Evolutionary conservation across 1,284 basidiomycete species (phyloP).

Genomic region (Xerocomus minutiporus): DNA sequence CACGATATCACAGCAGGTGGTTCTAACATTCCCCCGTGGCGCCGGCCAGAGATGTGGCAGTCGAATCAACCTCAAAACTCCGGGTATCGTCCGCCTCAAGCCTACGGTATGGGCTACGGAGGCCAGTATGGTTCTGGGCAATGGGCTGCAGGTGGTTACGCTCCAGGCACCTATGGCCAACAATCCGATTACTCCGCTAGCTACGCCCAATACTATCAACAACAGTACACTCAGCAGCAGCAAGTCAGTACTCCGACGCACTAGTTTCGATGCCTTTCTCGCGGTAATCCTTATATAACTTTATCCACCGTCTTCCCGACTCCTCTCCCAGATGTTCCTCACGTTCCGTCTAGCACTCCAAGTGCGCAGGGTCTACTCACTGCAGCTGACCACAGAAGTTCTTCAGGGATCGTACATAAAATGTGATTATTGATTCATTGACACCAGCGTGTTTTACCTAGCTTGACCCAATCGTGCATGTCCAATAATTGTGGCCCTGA

Average conservation of each 20-base stretch:
- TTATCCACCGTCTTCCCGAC: slow-evolving; percentile 9
- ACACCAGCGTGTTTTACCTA: slow-evolving; percentile 27
- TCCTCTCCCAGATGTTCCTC: slow-evolving; percentile 17
- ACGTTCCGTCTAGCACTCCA: slow-evolving; percentile 22
- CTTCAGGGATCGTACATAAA: slow-evolving; percentile 32
- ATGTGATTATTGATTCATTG: slow-evolving; percentile 31
- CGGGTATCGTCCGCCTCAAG: slow-evolving; percentile 52
- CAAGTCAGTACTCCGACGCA: slow-evolving; percentile 52
- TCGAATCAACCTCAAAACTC: slow-evolving; percentile 45
- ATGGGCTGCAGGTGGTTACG: slow-evolving; percentile 47
- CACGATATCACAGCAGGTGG: slow-evolving; percentile 76
- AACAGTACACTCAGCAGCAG: slow-evolving; percentile 70
- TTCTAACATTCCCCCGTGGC: slow-evolving; percentile 80
- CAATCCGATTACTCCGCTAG: slow-evolving; percentile 66
- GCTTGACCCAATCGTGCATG: slow-evolving; percentile 11
- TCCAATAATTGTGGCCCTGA: slow-evolving; percentile 6
- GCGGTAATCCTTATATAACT: slow-evolving; percentile 27
- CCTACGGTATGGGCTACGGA: slow-evolving; percentile 43
- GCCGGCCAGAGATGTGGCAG: slow-evolving; percentile 79
- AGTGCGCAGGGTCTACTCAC: slow-evolving; percentile 34
- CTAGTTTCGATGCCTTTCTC: slow-evolving; percentile 24
- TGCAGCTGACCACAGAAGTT: slow-evolving; percentile 34
- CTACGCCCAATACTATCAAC: slow-evolving; percentile 79
- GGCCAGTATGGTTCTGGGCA: slow-evolving; percentile 34
- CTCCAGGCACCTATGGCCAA: slow-evolving; percentile 37